Evolutionary conservation across 345 rosid species (phyloP).

Genomic region (Cochlearia excelsa): DNA sequence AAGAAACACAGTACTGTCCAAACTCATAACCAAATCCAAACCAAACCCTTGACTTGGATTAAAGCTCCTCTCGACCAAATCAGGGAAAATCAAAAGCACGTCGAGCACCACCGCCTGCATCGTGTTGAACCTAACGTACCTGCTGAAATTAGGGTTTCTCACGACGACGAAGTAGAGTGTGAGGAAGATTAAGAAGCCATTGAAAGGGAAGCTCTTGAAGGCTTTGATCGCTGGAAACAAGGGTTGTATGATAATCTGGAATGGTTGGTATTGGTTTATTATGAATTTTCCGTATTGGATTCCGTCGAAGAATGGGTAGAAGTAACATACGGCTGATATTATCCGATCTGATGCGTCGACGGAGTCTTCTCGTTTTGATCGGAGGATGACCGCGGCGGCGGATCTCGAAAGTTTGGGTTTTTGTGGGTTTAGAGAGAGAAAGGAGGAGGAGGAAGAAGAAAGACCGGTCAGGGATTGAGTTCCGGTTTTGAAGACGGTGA

Average conservation of each 20-base stretch:
- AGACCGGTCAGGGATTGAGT: conserved; percentile 30
- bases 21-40: conserved; percentile 83
- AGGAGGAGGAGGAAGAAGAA: background rate
- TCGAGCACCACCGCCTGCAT: conserved; percentile 97
- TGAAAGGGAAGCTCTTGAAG: conserved; percentile 83
- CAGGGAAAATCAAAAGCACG: conserved; percentile 83
- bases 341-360: conserved; percentile 81
- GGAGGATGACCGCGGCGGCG: conserved; percentile 34
- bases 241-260: conserved; percentile 69
- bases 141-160: conserved; percentile 76
- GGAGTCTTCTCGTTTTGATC: conserved; percentile 54
- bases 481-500: conserved; percentile 30
- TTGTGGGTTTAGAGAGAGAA: conserved; percentile 28
- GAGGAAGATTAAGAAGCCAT: conserved; percentile 72
- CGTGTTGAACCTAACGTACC: conserved; percentile 94
- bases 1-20: conserved; percentile 91
- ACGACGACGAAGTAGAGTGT: conserved; percentile 88
- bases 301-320: conserved; percentile 93
- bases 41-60: conserved; percentile 76
- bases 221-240: conserved; percentile 73
- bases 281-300: conserved; percentile 86
- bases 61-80: conserved; percentile 84
- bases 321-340: conserved; percentile 85
- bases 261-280: conserved; percentile 60
- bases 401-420: conserved; percentile 24